Percentiles rank a stretch among this genome's conserved stretches.
These are phyloP conservation scores for Bertia moriformis DNA, from an alignment of 2,329 filamentous ascomycete species.

Conservation along the genomic window DNA sequence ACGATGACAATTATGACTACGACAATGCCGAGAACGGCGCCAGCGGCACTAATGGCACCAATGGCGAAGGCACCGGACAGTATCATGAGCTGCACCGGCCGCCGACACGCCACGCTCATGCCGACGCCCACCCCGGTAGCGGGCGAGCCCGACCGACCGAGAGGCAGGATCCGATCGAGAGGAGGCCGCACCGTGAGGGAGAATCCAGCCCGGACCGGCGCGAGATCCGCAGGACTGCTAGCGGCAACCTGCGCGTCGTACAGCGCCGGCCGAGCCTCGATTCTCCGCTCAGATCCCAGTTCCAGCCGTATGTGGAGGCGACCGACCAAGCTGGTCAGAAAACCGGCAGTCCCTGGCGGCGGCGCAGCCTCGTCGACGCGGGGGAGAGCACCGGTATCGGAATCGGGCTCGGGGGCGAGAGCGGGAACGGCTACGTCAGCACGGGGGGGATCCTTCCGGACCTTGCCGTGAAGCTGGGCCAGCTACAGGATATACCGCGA, in stretches of 20 bases:
- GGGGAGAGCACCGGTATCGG: neutral
- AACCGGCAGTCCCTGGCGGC: neutral
- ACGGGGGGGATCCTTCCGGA: slow-evolving; percentile 10
- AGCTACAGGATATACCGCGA: slow-evolving; percentile 35
- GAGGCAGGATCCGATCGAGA: too few species aligned
- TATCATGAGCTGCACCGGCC: too few species aligned
- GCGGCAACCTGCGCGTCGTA: slow-evolving; percentile 45
- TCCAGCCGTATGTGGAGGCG: neutral
- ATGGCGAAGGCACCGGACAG: too few species aligned
- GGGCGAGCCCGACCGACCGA: too few species aligned
- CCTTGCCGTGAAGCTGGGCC: slow-evolving; percentile 29
- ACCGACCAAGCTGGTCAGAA: too few species aligned
- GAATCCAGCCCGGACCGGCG: slow-evolving; percentile 32
- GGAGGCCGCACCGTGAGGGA: too few species aligned
- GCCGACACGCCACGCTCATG: too few species aligned
- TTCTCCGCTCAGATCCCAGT: neutral
- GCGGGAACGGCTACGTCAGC: neutral
- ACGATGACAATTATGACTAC: slow-evolving; percentile 19
- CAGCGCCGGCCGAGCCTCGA: slow-evolving; percentile 29
- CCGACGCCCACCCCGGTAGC: too few species aligned
- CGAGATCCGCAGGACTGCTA: slow-evolving; percentile 41
- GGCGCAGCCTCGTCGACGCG: neutral
- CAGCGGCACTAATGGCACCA: too few species aligned
- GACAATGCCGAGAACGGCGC: slow-evolving; percentile 15
- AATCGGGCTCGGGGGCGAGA: too few species aligned